phyloP scores from a whole-genome alignment of 1,284 basidiomycete species.

The Puccinia coronata region DNA sequence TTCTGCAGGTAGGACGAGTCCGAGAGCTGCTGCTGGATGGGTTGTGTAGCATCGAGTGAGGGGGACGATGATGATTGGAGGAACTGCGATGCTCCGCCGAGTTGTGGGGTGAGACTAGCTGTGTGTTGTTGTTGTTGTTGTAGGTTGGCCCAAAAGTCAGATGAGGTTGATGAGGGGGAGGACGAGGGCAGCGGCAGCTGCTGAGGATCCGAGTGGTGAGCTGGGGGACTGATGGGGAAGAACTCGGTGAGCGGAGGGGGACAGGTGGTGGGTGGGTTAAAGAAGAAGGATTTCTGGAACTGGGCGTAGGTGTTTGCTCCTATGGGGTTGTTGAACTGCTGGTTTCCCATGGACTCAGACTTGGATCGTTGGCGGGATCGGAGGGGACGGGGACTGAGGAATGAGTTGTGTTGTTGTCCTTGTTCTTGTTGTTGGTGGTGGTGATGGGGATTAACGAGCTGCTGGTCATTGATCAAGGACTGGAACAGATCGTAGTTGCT shows the following conservation, averaged over 20 bases:
- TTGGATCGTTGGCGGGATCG: conserved; percentile 34
- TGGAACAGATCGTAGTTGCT: background rate
- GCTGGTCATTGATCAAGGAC: background rate
- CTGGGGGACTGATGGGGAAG: background rate
- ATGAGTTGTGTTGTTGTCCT: conserved; percentile 13
- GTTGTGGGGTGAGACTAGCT: background rate
- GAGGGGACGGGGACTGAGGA: conserved; percentile 24
- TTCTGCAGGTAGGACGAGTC: conserved; percentile 1
- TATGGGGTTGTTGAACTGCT: background rate
- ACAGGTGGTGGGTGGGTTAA: background rate
- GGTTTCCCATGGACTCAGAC: conserved; percentile 31
- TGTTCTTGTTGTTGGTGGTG: no score
- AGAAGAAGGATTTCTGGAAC: background rate
- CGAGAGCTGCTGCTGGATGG: background rate
- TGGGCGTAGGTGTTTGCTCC: background rate
- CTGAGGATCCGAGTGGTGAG: background rate
- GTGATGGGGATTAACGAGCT: background rate
- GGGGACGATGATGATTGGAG: background rate
- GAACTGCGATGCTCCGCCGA: no score
- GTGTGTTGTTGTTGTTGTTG: background rate
- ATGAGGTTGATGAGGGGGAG: background rate
- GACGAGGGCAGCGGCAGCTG: background rate
- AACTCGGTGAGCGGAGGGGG: conserved; percentile 21
- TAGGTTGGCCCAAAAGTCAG: conserved; percentile 12
- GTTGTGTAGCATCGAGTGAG: background rate